Evolutionary conservation across 1,284 basidiomycete genomes (phyloP), one percentile per base, ranked within the genome.

Genomic region (Fomitopsis schrenkii): DNA sequence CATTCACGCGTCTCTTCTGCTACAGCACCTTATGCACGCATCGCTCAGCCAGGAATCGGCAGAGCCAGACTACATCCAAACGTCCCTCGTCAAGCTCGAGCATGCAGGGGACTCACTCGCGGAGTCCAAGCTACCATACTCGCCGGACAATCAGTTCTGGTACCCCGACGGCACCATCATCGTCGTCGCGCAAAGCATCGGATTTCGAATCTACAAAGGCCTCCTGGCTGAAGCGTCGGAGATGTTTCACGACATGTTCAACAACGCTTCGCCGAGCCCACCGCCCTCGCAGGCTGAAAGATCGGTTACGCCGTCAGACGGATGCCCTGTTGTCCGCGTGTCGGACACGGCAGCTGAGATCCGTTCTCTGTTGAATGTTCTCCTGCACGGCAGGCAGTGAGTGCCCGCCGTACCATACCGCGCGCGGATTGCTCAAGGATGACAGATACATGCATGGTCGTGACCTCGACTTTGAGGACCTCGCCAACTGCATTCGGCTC

Each of bases 91-190:
- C 38, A 14, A 40, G 9, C 12, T 3, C 38, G 38, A 40, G 3
- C 6, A 40, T 10, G 14, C 38, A 15, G 38, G 9, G 3, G 14
- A 40, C 38, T 40, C 14, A 40, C 9, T 10, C 14, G 8, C 38
- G 12, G 38, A 40, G 12, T 14, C 9, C 38, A 40, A 40, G 38
- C 38, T 15, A 36, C 10, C 35, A 3, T 40, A 40, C 38, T 40
- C 38, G 3, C 38, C 6, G 14, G 38, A 57, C 26, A 45, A 3
- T 4, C 17, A 28, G 19, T 26, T 65, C 6, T 67, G 67, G 67
- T 67, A 67, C 57, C 58, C 62, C 15, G 66, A 67, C 56, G 64
- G 64, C 10, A 63, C 55, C 48, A 54, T 66, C 58, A 58, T 67
- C 38, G 41, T 67, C 26, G 56, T 61, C 52, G 64, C 63, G 38